Percentiles rank a stretch among this genome's conserved stretches.
Conservation (phyloP, 2,329 filamentous ascomycete species). For the Phialophora verrucosa region DNA sequence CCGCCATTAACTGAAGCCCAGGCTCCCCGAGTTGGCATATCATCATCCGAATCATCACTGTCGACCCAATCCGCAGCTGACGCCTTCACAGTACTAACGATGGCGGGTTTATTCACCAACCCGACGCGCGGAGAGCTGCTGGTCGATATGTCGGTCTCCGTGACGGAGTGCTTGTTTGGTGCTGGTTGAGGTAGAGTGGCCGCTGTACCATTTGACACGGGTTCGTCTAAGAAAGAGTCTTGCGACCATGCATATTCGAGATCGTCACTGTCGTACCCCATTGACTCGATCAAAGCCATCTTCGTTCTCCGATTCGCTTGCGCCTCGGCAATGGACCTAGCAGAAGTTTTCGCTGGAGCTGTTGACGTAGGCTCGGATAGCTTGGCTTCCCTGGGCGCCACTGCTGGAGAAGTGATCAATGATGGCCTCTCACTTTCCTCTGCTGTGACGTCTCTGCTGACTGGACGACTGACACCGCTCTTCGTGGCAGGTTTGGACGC, state of each 20-base stretch:
- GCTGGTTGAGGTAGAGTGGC: not conserved
- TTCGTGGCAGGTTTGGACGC: constrained; percentile 10
- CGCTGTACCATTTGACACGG: not conserved
- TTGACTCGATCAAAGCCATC: constrained; percentile 43
- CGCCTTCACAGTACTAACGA: constrained; percentile 23
- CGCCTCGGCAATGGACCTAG: constrained; percentile 34
- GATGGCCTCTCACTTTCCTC: constrained; percentile 10
- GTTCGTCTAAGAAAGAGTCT: constrained; percentile 26
- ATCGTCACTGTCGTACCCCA: constrained; percentile 39
- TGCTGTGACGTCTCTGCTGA: not conserved
- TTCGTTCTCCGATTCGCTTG: constrained; percentile 45
- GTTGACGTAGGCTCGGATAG: constrained; percentile 12
- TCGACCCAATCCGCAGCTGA: constrained; percentile 35
- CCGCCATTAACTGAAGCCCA: constrained; percentile 26
- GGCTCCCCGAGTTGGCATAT: not conserved
- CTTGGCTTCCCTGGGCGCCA: constrained; percentile 9
- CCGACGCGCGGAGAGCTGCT: not conserved
- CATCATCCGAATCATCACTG: constrained; percentile 35
- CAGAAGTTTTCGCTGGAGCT: constrained; percentile 10
- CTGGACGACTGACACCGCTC: not conserved
- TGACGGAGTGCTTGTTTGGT: not conserved
- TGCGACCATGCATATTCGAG: constrained; percentile 36
- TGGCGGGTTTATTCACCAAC: not conserved
- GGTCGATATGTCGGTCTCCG: not conserved
- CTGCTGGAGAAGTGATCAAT: constrained; percentile 11